Conservation (phyloP, 257 asterid genomes). For the Ballota nigra region DNA sequence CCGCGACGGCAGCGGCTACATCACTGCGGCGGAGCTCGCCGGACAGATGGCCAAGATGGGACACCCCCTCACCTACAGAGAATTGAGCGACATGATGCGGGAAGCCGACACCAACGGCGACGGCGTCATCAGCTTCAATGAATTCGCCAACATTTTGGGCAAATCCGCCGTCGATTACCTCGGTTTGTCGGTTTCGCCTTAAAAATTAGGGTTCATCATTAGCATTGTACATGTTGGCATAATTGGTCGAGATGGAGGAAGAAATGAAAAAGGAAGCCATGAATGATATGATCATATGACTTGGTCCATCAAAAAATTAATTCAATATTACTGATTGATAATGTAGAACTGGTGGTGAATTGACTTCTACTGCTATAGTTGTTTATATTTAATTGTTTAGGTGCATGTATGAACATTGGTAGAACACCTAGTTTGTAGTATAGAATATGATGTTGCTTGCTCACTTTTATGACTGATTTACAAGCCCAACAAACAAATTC, state of each 20-base stretch:
- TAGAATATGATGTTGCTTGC: neutral
- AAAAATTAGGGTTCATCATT: constrained; percentile 1
- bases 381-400: neutral
- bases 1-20: constrained; percentile 86
- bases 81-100: constrained; percentile 73
- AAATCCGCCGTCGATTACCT: constrained; percentile 69
- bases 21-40: constrained; percentile 86
- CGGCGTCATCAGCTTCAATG: constrained; percentile 74
- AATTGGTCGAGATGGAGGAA: neutral
- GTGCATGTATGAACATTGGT: neutral
- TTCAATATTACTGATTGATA: neutral
- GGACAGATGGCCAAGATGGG: constrained; percentile 94
- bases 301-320: constrained; percentile 5
- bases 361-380: neutral
- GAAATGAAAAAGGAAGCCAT: neutral
- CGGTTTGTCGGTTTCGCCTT: constrained; percentile 42
- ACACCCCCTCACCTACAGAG: constrained; percentile 74
- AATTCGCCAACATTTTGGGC: constrained; percentile 69
- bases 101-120: constrained; percentile 92
- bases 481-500: neutral
- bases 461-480: neutral
- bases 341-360: neutral
- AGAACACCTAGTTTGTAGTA: constrained; percentile 10
- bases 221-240: neutral
- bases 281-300: constrained; percentile 8